Base-by-base conservation (phyloP, 306 rosid species). In the Cucumis hystrix region DNA sequence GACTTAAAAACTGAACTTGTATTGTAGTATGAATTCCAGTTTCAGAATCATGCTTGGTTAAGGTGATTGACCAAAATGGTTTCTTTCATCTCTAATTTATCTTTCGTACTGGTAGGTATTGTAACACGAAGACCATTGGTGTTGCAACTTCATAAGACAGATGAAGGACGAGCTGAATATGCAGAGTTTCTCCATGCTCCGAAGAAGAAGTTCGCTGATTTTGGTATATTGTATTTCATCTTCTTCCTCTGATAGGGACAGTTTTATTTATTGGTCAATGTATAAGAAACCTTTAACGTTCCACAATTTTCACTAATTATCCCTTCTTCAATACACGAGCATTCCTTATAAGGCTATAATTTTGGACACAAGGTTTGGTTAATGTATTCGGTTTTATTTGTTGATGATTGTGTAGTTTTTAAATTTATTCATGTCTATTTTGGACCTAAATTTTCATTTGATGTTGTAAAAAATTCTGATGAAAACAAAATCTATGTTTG, bases 151-250 rank as follows among this genome's bases (percentile, higher is more conserved):
- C 99, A 96, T 77, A 89, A 92, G 86, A 87, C 86, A 9, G 97
- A 87, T 0, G 63, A 82, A 1, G 98, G 98, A 59, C 85, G 83
- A 60, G 60, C 88, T 66, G 99, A 96, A 35, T 96, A 96, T 81
- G 98, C 98, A 5, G 99, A 96, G 87, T 96, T 96, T 87, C 99
- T 96, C 83, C 99, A 96, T 83, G 77, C 90, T 23, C 96, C 98
- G 2, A 89, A 89, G 85, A 91, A 79, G 92, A 91, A 82, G 83
- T 87, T 88, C 39, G 40, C 88, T 6, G 99, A 92, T 89, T 96
- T 92, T 30, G 98, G 99, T 92, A 84, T 57, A 78, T 80, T 40
- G 3, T n/a, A 0, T 79, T 6, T 56, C 70, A 21, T 59, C 28
- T 76, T 76, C 25, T 58, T 59, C n/a, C 30, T 40, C 40, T 21